These are phyloP conservation scores for Brassica nigra DNA, from an alignment of 345 rosid genomes.

Conservation along the genomic window DNA sequence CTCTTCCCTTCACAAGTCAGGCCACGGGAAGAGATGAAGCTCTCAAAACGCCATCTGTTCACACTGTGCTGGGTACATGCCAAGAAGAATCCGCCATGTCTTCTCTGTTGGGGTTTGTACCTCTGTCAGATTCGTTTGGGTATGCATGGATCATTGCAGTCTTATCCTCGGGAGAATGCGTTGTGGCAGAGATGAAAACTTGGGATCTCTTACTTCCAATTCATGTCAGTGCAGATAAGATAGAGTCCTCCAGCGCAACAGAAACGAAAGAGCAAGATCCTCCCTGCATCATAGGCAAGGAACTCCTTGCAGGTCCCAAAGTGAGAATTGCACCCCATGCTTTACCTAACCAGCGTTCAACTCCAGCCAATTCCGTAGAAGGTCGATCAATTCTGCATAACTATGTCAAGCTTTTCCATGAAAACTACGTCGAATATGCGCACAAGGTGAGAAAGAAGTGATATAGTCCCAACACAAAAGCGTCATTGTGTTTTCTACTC, in stretches of 20 bases:
- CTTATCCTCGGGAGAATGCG: slow-evolving; percentile 66
- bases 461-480: slow-evolving; percentile 1
- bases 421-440: slow-evolving; percentile 91
- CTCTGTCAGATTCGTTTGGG: slow-evolving; percentile 86
- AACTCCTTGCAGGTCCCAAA: slow-evolving; percentile 85
- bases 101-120: slow-evolving; percentile 65
- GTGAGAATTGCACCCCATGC: slow-evolving; percentile 74
- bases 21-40: slow-evolving; percentile 68
- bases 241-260: slow-evolving; percentile 36
- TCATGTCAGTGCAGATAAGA: slow-evolving; percentile 51
- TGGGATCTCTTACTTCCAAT: slow-evolving; percentile 86
- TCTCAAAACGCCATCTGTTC: slow-evolving; percentile 76
- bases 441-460: slow-evolving; percentile 72
- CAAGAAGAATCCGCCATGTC: slow-evolving; percentile 58
- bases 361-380: slow-evolving; percentile 86
- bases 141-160: slow-evolving; percentile 83
- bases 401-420: slow-evolving; percentile 89
- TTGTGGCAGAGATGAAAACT: slow-evolving; percentile 84
- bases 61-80: slow-evolving; percentile 86
- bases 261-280: slow-evolving; percentile 51
- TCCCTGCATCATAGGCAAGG: slow-evolving; percentile 77
- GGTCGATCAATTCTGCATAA: slow-evolving; percentile 84
- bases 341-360: slow-evolving; percentile 67
- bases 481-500: slow-evolving; percentile 4
- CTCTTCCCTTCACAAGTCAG: slow-evolving; percentile 91